Base-by-base conservation (phyloP, 306 rosid genomes). In the Glycine latifolia region DNA sequence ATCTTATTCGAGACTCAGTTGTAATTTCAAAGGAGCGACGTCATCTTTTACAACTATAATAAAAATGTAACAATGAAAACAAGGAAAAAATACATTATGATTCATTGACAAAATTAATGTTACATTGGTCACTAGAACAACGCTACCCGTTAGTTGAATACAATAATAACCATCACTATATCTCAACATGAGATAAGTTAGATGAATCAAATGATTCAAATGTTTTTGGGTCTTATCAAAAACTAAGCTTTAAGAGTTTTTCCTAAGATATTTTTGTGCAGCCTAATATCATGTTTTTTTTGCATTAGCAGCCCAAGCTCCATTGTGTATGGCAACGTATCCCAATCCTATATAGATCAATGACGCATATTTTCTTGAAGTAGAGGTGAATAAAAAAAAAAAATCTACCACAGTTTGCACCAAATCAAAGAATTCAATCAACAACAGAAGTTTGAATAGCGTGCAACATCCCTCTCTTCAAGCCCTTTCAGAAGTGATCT, bases 401-500 rank as follows among this genome's bases (percentile, higher is more conserved):
- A 7, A 11, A 67, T 56, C 76, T 65, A 71, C 49, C 82, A n/a
- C 76, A 55, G 71, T 50, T 44, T 75, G 85, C 77, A 74, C 80
- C 44, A 14, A 10, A 76, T 66, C 3, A 47, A 70, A 75, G 82
- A 48, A 54, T 44, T 31, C 16, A 46, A 84, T 94, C 91, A 91
- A 77, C 89, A 81, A 86, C 88, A 87, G 16, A 74, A 71, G 83
- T 81, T 84, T 76, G 89, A 83, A 75, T 85, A 80, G 82, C 87
- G 83, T 3, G 75, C 60, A 67, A 63, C 71, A 31, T 89, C 97
- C 72, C 85, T 82, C 67, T 89, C 94, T 82, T 88, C 91, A 54
- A 82, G 77, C 74, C 97, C 97, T 85, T 84, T 91, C 85, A 89
- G 83, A 79, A 91, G 92, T 44, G 97, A 88, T 88, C 93, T 89